Conservation (phyloP, 2,329 filamentous ascomycete genomes). For the Arthroderma sp. region DNA sequence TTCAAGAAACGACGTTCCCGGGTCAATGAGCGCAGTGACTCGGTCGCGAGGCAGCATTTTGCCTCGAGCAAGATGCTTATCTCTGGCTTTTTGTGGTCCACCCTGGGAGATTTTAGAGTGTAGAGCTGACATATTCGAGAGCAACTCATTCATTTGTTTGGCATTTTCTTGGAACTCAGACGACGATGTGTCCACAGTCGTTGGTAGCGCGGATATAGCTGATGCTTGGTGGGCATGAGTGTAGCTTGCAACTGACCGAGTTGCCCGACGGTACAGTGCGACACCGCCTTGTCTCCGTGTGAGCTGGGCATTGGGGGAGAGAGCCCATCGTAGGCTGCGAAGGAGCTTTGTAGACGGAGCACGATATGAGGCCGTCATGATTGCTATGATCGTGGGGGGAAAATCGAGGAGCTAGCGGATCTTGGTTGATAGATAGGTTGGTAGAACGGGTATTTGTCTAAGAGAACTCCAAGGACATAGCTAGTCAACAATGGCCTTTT, state of each 20-base stretch:
- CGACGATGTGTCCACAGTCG: slow-evolving; percentile 61
- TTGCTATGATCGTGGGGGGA: background rate
- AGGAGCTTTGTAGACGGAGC: slow-evolving; percentile 26
- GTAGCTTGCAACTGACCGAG: slow-evolving; percentile 52
- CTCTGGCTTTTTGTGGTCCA: slow-evolving; percentile 65
- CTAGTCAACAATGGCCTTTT: too few species aligned
- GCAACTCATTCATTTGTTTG: slow-evolving; percentile 60
- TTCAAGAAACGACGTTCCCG: slow-evolving; percentile 81
- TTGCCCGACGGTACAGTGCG: slow-evolving; percentile 1
- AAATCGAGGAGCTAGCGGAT: background rate
- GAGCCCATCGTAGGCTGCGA: slow-evolving; percentile 22
- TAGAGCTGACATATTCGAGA: slow-evolving; percentile 54
- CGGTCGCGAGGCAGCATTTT: slow-evolving; percentile 94
- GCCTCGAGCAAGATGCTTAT: slow-evolving; percentile 74
- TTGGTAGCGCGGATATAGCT: slow-evolving; percentile 68
- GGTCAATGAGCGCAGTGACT: slow-evolving; percentile 74
- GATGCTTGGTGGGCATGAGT: slow-evolving; percentile 68
- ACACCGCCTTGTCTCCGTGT: slow-evolving; percentile 2
- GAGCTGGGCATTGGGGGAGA: slow-evolving; percentile 13
- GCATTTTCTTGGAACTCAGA: slow-evolving; percentile 72
- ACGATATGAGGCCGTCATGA: slow-evolving; percentile 19
- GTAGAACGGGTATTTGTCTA: too few species aligned
- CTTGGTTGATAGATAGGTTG: too few species aligned
- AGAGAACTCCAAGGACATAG: too few species aligned
- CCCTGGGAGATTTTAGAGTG: slow-evolving; percentile 61